Base-by-base conservation (phyloP, 2,329 filamentous ascomycete species). In the Didymella pomorum region DNA sequence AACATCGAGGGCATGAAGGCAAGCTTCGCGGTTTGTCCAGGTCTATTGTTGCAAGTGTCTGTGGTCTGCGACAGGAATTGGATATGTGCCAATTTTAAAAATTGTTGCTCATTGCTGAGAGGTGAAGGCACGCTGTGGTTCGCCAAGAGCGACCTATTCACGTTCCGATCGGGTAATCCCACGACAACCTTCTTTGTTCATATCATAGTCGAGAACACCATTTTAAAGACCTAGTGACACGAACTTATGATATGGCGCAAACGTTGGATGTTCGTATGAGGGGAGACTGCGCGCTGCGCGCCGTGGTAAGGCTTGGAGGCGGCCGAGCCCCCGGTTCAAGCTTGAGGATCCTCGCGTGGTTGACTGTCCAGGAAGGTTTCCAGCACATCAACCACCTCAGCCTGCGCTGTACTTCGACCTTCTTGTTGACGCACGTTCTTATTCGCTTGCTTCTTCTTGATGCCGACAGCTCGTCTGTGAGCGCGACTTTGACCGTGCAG, bases 401-500 rank as follows among this genome's bases (percentile, higher is more conserved):
- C 51, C 26, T 62, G 62, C 4, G 43, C 12, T 9, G 37, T 43
- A 39, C 56, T 52, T 3, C 3, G 12, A 16, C 53, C 28, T 21
- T 56, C 63, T 4, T 52, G 21, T 3, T 28, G 11, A 9, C 18
- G 23, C 9, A 56, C 47, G 12, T 44, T 46, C 10, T 51, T 58
- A 8, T 68, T 67, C 11, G 70, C 64, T 25, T 60, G 51, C 43
- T 74, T 75, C 62, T 74, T 74, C 52, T 66, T 68, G 7, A 51
- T 50, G 0, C 68, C 69, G 7, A 73, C 68, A n/a, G 70, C 71
- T 56, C 76, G 74, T 44, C 76, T 75, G 66, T 92, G 87, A 3
- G 78, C 74, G 35, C 82, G 79, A 56, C 86, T 86, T 50, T 80
- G 80, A 11, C 85, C 69, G 71, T 89, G 87, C 33, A 80, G 71